Percentiles rank a stretch among this genome's conserved stretches.
Evolutionary conservation across 345 rosid genomes (phyloP).

Genomic region (Populus pruinosa): DNA sequence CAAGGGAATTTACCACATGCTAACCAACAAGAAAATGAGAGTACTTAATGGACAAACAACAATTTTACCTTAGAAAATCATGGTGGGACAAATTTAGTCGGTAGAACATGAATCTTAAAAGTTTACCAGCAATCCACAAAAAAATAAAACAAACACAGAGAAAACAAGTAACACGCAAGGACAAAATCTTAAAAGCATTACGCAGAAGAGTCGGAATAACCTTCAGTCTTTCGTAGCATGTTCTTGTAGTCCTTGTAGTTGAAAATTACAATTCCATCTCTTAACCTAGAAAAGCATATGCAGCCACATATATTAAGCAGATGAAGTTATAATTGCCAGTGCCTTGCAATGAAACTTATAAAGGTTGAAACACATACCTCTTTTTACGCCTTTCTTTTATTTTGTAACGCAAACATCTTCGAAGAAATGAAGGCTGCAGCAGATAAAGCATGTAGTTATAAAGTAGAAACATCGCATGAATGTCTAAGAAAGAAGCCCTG

Average conservation of each 20-base stretch:
- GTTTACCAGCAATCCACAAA: neutral
- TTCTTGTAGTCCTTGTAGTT: constrained; percentile 29
- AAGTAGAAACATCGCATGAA: neutral
- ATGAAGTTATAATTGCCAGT: neutral
- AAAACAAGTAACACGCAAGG: neutral
- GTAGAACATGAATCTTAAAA: neutral
- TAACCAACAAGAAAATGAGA: too few species aligned
- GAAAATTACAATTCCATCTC: constrained; percentile 23
- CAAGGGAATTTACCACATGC: too few species aligned
- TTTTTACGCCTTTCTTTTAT: constrained; percentile 14
- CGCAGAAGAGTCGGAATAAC: neutral
- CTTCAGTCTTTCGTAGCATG: constrained; percentile 28
- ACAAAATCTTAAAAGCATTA: neutral
- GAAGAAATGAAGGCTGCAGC: constrained; percentile 26
- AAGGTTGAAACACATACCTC: constrained; percentile 3
- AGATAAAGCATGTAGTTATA: neutral
- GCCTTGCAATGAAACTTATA: neutral
- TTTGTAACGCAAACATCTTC: constrained; percentile 29
- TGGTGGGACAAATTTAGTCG: too few species aligned
- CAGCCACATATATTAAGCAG: neutral
- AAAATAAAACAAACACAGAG: neutral
- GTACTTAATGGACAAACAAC: too few species aligned
- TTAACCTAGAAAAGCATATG: constrained; percentile 12
- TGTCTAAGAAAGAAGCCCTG: neutral
- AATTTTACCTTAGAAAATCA: too few species aligned